Conservation (phyloP, 345 rosid species). For the Eucalyptus erythrocorys region DNA sequence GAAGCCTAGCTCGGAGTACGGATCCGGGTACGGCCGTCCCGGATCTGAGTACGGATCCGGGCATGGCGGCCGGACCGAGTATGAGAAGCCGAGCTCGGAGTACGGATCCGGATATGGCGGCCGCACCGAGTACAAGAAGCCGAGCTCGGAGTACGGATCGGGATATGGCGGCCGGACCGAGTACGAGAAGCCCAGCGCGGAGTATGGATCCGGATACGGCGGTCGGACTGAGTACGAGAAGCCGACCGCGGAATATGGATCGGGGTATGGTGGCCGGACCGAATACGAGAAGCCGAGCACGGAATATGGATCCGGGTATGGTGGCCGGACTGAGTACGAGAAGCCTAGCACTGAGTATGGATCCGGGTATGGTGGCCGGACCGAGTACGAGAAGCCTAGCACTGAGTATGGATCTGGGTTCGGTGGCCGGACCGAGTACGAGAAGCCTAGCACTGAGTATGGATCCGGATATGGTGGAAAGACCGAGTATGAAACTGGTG, state of each 20-base stretch:
- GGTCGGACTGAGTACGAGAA: background rate
- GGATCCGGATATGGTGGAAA: slow-evolving; percentile 29
- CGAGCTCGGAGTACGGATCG: slow-evolving; percentile 18
- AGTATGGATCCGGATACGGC: background rate
- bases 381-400: background rate
- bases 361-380: background rate
- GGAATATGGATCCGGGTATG: slow-evolving; percentile 13
- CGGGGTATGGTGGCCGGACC: background rate
- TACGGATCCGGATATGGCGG: slow-evolving; percentile 21
- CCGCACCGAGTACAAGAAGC: background rate
- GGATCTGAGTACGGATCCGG: slow-evolving; percentile 24
- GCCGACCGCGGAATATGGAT: background rate
- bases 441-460: slow-evolving; percentile 6
- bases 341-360: background rate
- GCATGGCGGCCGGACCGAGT: slow-evolving; percentile 8
- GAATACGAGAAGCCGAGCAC: background rate
- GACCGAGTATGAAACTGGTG: background rate
- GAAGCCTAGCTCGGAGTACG: background rate
- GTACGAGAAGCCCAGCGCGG: background rate
- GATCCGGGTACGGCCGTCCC: background rate
- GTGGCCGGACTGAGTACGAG: background rate
- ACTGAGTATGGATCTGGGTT: slow-evolving; percentile 12
- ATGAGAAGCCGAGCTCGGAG: slow-evolving; percentile 10
- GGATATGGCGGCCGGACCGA: slow-evolving; percentile 10
- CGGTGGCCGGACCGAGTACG: slow-evolving; percentile 17